Percentiles rank a stretch among this genome's conserved stretches.
phyloP scores from a whole-genome alignment of 495 filamentous ascomycete genomes.

The Podospora fimiseda region DNA sequence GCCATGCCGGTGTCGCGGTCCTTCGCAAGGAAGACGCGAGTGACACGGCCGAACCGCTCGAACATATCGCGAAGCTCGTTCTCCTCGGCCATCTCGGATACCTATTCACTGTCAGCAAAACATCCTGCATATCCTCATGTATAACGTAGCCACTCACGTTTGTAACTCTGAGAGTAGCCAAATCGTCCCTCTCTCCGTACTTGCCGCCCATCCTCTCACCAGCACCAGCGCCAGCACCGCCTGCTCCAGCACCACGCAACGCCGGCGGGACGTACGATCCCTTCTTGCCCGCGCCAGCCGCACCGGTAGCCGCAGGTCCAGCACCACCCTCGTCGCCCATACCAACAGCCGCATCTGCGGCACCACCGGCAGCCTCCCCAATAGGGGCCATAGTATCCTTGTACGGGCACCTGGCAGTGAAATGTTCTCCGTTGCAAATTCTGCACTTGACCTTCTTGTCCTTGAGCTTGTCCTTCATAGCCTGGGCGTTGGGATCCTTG shows the following conservation, averaged over 20 bases:
- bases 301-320: constrained; percentile 39
- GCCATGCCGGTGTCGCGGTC: constrained; percentile 90
- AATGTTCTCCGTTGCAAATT: constrained; percentile 98
- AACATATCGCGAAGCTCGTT: constrained; percentile 92
- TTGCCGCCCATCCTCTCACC: constrained; percentile 91
- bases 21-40: constrained; percentile 93
- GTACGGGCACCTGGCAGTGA: constrained; percentile 80
- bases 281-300: constrained; percentile 58
- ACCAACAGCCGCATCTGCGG: constrained; percentile 48
- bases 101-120: constrained; percentile 45
- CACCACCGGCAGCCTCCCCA: constrained; percentile 38
- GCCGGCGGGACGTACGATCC: constrained; percentile 89
- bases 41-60: constrained; percentile 92
- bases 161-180: constrained; percentile 92
- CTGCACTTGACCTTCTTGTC: constrained; percentile 99
- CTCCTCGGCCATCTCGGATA: constrained; percentile 96
- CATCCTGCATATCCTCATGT: background rate
- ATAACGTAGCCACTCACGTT: constrained; percentile 61
- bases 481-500: constrained; percentile 65
- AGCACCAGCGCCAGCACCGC: constrained; percentile 45
- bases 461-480: constrained; percentile 87
- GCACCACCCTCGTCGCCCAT: constrained; percentile 44
- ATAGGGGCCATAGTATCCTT: constrained; percentile 61
- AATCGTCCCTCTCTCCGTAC: constrained; percentile 85
- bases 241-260: constrained; percentile 66